Conservation (phyloP, 176 grass and related monocot genomes). For the Aegilops bicornis region DNA sequence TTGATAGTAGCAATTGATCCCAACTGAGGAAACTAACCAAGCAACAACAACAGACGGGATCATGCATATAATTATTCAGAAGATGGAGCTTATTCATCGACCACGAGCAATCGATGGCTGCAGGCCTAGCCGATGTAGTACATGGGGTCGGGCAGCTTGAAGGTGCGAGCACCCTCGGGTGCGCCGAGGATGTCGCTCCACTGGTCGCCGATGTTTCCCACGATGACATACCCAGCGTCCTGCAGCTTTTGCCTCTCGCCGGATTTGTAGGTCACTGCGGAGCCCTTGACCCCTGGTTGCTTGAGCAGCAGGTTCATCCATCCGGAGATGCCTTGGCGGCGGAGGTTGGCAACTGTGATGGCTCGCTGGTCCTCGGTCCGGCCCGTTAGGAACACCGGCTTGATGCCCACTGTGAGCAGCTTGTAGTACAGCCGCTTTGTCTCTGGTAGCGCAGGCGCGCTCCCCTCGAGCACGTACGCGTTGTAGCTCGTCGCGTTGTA, state of each 20-base stretch:
- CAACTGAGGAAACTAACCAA: too few species aligned
- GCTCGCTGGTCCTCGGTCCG: constrained; percentile 25
- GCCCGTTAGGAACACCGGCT: constrained; percentile 50
- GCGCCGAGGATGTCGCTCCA: constrained; percentile 53
- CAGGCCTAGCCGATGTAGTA: constrained; percentile 38
- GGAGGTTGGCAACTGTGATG: constrained; percentile 20
- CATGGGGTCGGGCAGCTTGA: constrained; percentile 56
- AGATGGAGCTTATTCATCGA: neutral
- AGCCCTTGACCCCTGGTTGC: neutral
- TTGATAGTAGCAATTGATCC: too few species aligned
- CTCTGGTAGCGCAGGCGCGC: constrained; percentile 35
- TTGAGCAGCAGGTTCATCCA: constrained; percentile 50
- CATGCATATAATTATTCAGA: too few species aligned
- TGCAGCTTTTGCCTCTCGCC: constrained; percentile 34
- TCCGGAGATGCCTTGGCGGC: constrained; percentile 3
- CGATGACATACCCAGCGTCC: constrained; percentile 30
- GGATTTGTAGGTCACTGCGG: neutral
- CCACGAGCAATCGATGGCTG: neutral
- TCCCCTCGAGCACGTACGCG: constrained; percentile 25
- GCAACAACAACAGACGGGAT: too few species aligned
- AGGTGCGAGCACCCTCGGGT: constrained; percentile 28
- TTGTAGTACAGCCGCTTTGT: constrained; percentile 29
- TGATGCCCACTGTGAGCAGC: constrained; percentile 19
- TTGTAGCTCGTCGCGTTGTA: constrained; percentile 35
- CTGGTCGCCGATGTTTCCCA: constrained; percentile 59